Evolutionary conservation across 768 basidiomycete genomes (phyloP).

Genomic region (Tulasnella sp.): DNA sequence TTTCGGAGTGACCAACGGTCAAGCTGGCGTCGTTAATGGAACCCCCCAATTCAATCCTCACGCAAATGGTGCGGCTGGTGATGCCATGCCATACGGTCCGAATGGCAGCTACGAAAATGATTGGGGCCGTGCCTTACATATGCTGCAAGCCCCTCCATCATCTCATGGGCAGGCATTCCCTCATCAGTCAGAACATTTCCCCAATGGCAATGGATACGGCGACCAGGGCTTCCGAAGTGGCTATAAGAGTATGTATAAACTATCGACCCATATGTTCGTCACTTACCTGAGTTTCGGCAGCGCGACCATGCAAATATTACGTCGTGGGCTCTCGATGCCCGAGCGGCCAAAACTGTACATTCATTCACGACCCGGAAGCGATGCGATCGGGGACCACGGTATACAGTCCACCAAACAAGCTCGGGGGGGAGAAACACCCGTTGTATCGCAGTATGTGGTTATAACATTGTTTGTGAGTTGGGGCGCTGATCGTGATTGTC

Average conservation of each 20-base stretch:
- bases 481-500: background rate
- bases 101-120: constrained; percentile 1
- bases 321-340: constrained; percentile 13
- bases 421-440: background rate
- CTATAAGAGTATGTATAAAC: background rate
- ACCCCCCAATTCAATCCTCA: background rate
- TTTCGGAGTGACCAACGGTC: background rate
- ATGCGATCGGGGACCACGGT: background rate
- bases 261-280: too few relatives aligned
- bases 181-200: background rate
- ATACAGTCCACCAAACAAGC: background rate
- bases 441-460: constrained; percentile 6
- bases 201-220: background rate
- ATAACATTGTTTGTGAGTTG: too few relatives aligned
- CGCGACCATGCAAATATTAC: constrained; percentile 13
- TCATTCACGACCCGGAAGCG: constrained; percentile 16
- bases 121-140: constrained; percentile 5
- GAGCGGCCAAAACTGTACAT: constrained; percentile 12
- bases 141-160: background rate
- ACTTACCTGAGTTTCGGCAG: too few relatives aligned
- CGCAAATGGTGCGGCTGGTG: background rate
- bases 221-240: background rate
- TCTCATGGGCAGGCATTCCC: background rate
- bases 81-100: background rate
- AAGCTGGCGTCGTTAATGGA: background rate